Evolutionary conservation across 2,329 filamentous ascomycete genomes (phyloP), one percentile per base, ranked within the genome.

Genomic region (Aureobasidium sp.): DNA sequence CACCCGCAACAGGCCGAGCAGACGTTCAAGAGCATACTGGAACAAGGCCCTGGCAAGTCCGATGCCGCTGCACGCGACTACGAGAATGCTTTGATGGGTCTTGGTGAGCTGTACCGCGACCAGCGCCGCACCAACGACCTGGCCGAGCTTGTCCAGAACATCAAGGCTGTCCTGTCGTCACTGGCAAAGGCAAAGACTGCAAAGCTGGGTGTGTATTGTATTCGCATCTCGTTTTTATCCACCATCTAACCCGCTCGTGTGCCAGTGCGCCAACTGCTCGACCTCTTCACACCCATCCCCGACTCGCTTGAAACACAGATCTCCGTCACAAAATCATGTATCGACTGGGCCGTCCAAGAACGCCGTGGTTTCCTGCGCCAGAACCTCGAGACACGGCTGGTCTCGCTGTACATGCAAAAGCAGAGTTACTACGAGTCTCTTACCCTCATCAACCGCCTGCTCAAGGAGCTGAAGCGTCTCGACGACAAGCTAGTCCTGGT

Each of bases 121-220:
- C 85, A 90, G 77, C 90, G 89, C 86, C 89, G 77, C 76, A 86
- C 80, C 69, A 82, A 94, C 72, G 90, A 96, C 71, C 85, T 99
- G 64, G 90, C 95, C 65, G 87, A 91, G 70, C 83, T 99, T 67
- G 88, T 99, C 70, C 92, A 88, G 72, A 90, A 90, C 75, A 96
- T 91, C 76, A 86, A 93, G 72, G 89, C 89, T 67, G 89, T 94
- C 48, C 86, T 99, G 67, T 97, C 93, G 63, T 94, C 90, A 66
- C 97, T 99, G 76, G 94, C 94, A 67, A 97, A 97, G 82, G 94
- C 95, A 65, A 99, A 99, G 85, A 97, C 94, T 35, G 90, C 94
- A 62, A 99, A 99, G 79, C 82, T 99, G 65, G 91, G 94, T 97
- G 86, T 67, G 87, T 66, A 19, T 33, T 7, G 7, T 22, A 14